Conservation (phyloP, 2,329 filamentous ascomycete genomes). For the Aspergillus piperis region DNA sequence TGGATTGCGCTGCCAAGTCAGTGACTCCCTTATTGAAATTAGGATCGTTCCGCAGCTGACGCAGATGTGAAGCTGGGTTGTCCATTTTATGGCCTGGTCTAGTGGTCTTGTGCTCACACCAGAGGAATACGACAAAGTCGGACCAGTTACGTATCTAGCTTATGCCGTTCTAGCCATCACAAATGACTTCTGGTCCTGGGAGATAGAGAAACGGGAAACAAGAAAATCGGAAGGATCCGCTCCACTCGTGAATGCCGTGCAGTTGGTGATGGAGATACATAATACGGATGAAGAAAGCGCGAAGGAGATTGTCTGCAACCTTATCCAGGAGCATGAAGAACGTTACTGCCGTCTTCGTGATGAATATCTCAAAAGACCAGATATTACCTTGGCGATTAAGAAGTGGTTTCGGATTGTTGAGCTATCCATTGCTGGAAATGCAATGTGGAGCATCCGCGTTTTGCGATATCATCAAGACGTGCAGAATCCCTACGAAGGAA, state of each 20-base stretch:
- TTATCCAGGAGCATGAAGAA: not conserved
- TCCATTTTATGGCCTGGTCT: not conserved
- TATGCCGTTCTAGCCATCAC: not conserved
- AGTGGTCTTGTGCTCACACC: constrained; percentile 3
- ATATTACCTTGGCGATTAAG: not conserved
- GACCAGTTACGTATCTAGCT: not conserved
- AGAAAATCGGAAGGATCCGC: not conserved
- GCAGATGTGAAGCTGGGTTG: not conserved
- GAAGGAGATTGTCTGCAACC: not conserved
- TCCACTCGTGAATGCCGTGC: constrained; percentile 2
- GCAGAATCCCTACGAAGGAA: not conserved
- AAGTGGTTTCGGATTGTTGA: constrained; percentile 1
- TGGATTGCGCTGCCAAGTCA: not conserved
- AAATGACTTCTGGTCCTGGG: constrained; percentile 4
- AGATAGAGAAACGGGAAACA: not conserved
- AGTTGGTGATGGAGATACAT: not conserved
- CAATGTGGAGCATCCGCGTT: not conserved
- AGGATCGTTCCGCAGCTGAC: no score
- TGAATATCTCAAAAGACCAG: not conserved
- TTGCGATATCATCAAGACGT: not conserved
- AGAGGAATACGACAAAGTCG: not conserved
- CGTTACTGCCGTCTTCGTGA: constrained; percentile 1
- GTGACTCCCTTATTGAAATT: not conserved
- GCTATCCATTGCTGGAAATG: constrained; percentile 5
- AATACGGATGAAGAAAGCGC: not conserved